These are phyloP conservation scores for Colletotrichum sp. DNA, from an alignment of 2,329 filamentous ascomycete genomes.

Conservation along the genomic window DNA sequence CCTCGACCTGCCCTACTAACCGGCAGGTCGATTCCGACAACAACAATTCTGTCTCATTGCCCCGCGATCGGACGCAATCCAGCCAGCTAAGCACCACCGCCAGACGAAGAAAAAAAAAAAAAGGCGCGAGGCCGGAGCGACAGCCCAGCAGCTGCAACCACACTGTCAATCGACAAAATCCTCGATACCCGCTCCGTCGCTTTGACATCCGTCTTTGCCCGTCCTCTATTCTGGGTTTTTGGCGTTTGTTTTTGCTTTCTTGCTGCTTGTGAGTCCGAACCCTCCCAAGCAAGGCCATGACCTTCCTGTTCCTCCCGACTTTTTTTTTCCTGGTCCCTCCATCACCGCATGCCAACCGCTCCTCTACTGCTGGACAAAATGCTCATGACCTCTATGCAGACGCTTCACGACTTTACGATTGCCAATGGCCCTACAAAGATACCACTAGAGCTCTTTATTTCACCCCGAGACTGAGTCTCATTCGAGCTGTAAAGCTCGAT, in stretches of 20 bases:
- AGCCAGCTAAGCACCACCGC: not conserved
- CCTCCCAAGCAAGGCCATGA: not conserved
- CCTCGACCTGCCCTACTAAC: not conserved
- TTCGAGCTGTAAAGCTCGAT: not conserved
- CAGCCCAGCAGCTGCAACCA: not conserved
- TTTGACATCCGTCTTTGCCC: conserved; percentile 1
- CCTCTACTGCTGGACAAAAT: not conserved
- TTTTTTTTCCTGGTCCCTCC: not conserved
- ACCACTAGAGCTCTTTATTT: conserved; percentile 33
- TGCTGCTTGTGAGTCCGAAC: conserved; percentile 13
- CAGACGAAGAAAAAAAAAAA: not conserved
- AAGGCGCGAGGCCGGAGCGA: conserved; percentile 3
- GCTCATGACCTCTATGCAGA: conserved; percentile 9
- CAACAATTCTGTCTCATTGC: not conserved
- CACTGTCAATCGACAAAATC: not conserved
- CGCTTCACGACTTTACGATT: conserved; percentile 34
- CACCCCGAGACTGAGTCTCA: not conserved
- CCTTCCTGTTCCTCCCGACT: not conserved
- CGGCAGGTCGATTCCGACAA: not conserved
- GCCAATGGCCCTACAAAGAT: conserved; percentile 39
- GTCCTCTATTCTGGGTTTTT: conserved; percentile 15
- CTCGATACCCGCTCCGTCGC: not conserved
- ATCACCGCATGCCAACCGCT: not conserved
- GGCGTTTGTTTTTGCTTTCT: conserved; percentile 21
- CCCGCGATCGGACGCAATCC: not conserved